Base-by-base conservation (phyloP, 345 rosid genomes). In the Camelina laxa region DNA sequence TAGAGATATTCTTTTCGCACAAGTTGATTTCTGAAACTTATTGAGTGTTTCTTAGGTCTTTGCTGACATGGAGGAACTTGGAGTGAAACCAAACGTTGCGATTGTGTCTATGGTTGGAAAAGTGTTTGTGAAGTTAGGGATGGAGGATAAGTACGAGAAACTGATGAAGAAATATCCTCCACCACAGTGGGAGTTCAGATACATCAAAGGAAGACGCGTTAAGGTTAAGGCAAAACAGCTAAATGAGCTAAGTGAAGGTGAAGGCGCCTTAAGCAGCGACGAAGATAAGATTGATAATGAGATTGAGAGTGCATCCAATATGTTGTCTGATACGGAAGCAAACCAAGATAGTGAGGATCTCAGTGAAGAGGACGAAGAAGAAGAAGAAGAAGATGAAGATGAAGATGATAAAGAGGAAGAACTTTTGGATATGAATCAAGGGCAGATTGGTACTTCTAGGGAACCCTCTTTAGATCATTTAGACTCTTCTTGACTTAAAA, bases 31-130 rank as follows among this genome's bases (percentile, higher is more conserved):
- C 44, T 50, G 53, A 30, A 65, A 47, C 39, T 27, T 74, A 30
- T 36, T 49, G 47, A 41, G 8, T 65, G 66, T 15, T 19, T 27
- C 50, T 70, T 58, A 90, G 99, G 79, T 91, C 77, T 95, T 95
- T 83, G 99, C 97, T 53, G 97, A 95, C 76, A 95, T 95, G 99
- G 99, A 92, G 84, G 99, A 95, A 82, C 97, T 90, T 49, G 90
- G 90, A 21, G 83, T 95, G 62, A 82, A 81, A 63, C 99, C 97
- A 7, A 80, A 80, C 67, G 59, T 80, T 64, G 42, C 96, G 12
- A 83, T 83, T 47, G 89, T 91, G 60, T 57, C 77, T 14, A 89
- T 95, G 99, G 75, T 90, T 77, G 98, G 95, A 24, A 80, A 80
- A 42, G 87, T 82, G 59, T 91, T 94, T 82, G 71, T 80, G 78